Percentiles rank a stretch among this genome's conserved stretches.
phyloP scores from a whole-genome alignment of 2,329 filamentous ascomycete genomes.

The Taxawa tesnikishii region DNA sequence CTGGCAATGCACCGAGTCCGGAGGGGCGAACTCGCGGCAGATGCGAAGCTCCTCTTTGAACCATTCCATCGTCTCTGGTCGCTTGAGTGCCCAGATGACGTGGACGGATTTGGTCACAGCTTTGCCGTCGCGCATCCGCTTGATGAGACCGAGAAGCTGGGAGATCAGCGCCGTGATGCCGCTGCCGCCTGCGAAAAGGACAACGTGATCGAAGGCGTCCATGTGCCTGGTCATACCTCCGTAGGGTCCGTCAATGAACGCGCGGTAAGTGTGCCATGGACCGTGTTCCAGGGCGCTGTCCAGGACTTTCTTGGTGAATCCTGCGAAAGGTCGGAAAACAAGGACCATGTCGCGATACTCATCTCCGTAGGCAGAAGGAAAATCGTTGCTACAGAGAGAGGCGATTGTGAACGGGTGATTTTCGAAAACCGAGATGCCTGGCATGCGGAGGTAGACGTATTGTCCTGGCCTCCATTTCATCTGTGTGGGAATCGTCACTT shows the following conservation, averaged over 20 bases:
- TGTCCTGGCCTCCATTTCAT: constrained; percentile 89
- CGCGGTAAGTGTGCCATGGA: constrained; percentile 81
- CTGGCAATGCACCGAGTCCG: constrained; percentile 80
- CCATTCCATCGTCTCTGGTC: constrained; percentile 92
- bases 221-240: constrained; percentile 86
- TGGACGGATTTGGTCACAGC: constrained; percentile 83
- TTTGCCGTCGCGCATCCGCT: constrained; percentile 88
- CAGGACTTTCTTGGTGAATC: constrained; percentile 79
- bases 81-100: constrained; percentile 87
- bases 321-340: constrained; percentile 82
- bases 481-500: constrained; percentile 86
- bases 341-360: constrained; percentile 79
- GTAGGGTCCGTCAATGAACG: constrained; percentile 88
- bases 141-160: constrained; percentile 85
- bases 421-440: constrained; percentile 77
- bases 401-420: constrained; percentile 95
- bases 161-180: constrained; percentile 90
- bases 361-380: constrained; percentile 82
- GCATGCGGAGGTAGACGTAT: constrained; percentile 90
- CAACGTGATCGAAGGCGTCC: constrained; percentile 84
- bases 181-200: constrained; percentile 86
- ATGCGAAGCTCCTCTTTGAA: constrained; percentile 91
- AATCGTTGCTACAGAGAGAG: constrained; percentile 84
- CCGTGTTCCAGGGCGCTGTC: constrained; percentile 73
- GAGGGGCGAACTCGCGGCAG: constrained; percentile 78